phyloP scores from a whole-genome alignment of 495 filamentous ascomycete genomes.

The Schizothecium vesticola region DNA sequence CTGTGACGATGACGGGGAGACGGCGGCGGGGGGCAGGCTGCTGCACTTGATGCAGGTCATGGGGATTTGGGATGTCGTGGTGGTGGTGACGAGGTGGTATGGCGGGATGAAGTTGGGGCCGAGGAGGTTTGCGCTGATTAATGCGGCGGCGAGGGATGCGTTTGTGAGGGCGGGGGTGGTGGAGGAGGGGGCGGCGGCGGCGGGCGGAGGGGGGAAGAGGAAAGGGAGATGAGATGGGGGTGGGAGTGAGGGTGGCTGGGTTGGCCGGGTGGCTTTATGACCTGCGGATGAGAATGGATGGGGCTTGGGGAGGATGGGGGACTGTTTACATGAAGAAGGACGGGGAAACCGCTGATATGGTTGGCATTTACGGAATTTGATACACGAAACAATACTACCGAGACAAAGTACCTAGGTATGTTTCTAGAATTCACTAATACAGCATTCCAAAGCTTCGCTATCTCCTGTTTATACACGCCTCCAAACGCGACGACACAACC shows the following conservation, averaged over 20 bases:
- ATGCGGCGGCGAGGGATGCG: conserved; percentile 76
- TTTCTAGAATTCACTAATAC: not conserved
- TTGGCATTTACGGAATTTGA: not conserved
- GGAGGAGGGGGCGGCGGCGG: conserved; percentile 50
- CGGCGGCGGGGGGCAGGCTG: conserved; percentile 81
- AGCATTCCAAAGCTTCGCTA: not conserved
- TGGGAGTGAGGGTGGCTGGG: not conserved
- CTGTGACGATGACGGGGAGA: conserved; percentile 94
- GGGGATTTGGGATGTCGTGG: conserved; percentile 86
- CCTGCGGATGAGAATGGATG: not conserved
- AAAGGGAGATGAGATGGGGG: conserved; percentile 28
- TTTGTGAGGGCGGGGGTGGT: conserved; percentile 69
- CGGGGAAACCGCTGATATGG: not conserved
- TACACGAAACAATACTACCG: not conserved
- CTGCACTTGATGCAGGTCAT: conserved; percentile 90
- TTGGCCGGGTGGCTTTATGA: not conserved
- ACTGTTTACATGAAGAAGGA: not conserved
- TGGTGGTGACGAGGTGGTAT: conserved; percentile 96
- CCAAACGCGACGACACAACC: not conserved
- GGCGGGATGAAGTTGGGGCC: conserved; percentile 84
- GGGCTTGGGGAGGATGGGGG: no score
- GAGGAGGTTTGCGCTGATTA: conserved; percentile 84
- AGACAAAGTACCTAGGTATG: not conserved
- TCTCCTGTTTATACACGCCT: not conserved
- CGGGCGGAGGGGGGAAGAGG: conserved; percentile 61